Evolutionary conservation across 768 basidiomycete genomes (phyloP).

Genomic region (Leucocoprinus sp.): DNA sequence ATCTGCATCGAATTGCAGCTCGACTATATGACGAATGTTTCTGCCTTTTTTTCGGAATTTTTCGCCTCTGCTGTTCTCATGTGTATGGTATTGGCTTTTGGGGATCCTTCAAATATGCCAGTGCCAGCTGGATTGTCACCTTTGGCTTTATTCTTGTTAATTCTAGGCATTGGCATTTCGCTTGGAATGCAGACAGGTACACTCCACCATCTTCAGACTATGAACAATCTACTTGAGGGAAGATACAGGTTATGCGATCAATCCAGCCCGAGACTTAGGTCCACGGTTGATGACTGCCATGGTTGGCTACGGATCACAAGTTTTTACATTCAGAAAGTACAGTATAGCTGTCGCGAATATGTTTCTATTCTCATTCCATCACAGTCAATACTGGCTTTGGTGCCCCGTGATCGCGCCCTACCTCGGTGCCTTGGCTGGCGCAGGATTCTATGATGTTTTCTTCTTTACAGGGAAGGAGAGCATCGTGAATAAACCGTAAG

Average conservation of each 20-base stretch:
- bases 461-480: conserved; percentile 51
- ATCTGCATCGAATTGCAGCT: conserved; percentile 16
- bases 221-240: neutral
- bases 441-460: conserved; percentile 49
- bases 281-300: conserved; percentile 62
- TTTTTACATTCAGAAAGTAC: conserved; percentile 37
- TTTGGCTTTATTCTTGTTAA: conserved; percentile 43
- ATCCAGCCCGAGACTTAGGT: conserved; percentile 68
- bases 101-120: conserved; percentile 43
- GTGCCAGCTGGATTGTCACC: conserved; percentile 45
- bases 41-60: conserved; percentile 42
- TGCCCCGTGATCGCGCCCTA: conserved; percentile 53
- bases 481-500: conserved; percentile 46
- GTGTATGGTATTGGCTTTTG: conserved; percentile 43
- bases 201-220: conserved; percentile 7
- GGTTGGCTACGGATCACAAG: conserved; percentile 60
- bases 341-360: conserved; percentile 16
- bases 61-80: conserved; percentile 47
- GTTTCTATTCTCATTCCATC: conserved; percentile 7
- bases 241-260: conserved; percentile 45
- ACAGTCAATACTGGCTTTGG: conserved; percentile 71
- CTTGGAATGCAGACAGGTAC: conserved; percentile 55
- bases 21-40: conserved; percentile 31
- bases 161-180: conserved; percentile 50
- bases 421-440: conserved; percentile 46